These are phyloP conservation scores for Lactarius indigo DNA, from an alignment of 768 basidiomycete species.

Conservation along the genomic window DNA sequence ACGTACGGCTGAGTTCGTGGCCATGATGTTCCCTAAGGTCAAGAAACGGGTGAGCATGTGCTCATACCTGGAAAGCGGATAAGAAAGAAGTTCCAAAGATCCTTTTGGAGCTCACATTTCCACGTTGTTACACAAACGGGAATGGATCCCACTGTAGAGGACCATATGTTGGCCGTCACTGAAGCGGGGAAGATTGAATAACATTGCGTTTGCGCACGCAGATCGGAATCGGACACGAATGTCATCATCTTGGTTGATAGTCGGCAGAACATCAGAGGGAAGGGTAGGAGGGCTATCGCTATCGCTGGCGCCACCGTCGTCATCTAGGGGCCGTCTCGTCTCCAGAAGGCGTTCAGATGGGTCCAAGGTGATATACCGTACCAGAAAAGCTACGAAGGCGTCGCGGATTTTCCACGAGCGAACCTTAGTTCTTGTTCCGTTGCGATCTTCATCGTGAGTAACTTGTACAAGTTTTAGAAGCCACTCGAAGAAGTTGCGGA, in stretches of 20 bases:
- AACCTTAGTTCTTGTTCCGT: slow-evolving; percentile 35
- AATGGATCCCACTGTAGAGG: slow-evolving; percentile 48
- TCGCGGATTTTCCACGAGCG: slow-evolving; percentile 70
- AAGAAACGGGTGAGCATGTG: slow-evolving; percentile 69
- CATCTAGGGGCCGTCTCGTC: slow-evolving; percentile 13
- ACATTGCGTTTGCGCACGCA: slow-evolving; percentile 52
- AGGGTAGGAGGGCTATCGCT: slow-evolving; percentile 7
- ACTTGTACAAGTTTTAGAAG: slow-evolving; percentile 42
- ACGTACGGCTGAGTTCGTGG: slow-evolving; percentile 71
- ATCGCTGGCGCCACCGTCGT: slow-evolving; percentile 3
- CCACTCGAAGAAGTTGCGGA: slow-evolving; percentile 51
- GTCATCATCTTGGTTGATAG: slow-evolving; percentile 64
- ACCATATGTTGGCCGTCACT: slow-evolving; percentile 32
- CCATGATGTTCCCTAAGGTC: slow-evolving; percentile 71
- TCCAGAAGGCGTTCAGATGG: slow-evolving; percentile 51
- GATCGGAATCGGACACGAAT: slow-evolving; percentile 81
- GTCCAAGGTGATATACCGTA: slow-evolving; percentile 58
- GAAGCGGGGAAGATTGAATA: slow-evolving; percentile 52
- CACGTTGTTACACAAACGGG: slow-evolving; percentile 42
- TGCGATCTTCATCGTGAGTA: slow-evolving; percentile 10
- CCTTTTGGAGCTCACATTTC: slow-evolving; percentile 43
- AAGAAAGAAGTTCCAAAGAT: not conserved
- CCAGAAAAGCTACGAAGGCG: slow-evolving; percentile 58
- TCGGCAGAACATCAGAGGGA: slow-evolving; percentile 49
- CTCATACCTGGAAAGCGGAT: slow-evolving; percentile 44